Evolutionary conservation across 1,284 basidiomycete genomes (phyloP).

Genomic region (Melampsora americana): DNA sequence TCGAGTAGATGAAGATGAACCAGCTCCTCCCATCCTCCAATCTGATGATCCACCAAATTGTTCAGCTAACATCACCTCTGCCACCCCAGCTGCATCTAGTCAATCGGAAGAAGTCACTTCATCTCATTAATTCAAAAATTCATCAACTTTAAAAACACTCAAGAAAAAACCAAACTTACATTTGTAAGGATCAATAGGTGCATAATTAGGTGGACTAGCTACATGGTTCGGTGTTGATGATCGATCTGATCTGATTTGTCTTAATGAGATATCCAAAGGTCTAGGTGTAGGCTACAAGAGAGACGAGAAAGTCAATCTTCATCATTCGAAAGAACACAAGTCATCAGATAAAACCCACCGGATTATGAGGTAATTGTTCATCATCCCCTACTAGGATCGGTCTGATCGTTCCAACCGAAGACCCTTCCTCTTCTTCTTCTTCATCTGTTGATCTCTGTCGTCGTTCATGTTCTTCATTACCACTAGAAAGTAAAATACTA

Average conservation of each 20-base stretch:
- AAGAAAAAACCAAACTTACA: neutral
- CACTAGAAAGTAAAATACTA: slow-evolving; percentile 71
- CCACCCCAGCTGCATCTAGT: slow-evolving; percentile 26
- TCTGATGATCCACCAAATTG: slow-evolving; percentile 18
- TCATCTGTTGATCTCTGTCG: neutral
- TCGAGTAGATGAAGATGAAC: too few species aligned
- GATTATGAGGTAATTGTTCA: slow-evolving; percentile 26
- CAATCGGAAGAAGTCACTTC: neutral
- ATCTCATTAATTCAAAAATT: neutral
- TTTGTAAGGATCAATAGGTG: slow-evolving; percentile 37
- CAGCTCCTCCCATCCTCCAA: neutral
- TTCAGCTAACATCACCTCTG: slow-evolving; percentile 27
- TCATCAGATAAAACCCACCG: neutral
- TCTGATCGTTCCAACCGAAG: slow-evolving; percentile 17
- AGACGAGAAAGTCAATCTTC: neutral
- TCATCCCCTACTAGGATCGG: neutral
- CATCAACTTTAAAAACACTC: neutral
- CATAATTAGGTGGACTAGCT: slow-evolving; percentile 21
- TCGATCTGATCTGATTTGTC: slow-evolving; percentile 9
- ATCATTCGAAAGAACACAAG: neutral
- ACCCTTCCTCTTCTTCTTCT: neutral
- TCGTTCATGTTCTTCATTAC: neutral
- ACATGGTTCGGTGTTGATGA: neutral
- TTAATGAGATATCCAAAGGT: slow-evolving; percentile 33
- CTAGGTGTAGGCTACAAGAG: slow-evolving; percentile 20